A percentile compares a stretch with the other conserved stretches of the same genome.
phyloP scores from a whole-genome alignment of 805 yeast genomes.

The Candida namnaoensis region DNA sequence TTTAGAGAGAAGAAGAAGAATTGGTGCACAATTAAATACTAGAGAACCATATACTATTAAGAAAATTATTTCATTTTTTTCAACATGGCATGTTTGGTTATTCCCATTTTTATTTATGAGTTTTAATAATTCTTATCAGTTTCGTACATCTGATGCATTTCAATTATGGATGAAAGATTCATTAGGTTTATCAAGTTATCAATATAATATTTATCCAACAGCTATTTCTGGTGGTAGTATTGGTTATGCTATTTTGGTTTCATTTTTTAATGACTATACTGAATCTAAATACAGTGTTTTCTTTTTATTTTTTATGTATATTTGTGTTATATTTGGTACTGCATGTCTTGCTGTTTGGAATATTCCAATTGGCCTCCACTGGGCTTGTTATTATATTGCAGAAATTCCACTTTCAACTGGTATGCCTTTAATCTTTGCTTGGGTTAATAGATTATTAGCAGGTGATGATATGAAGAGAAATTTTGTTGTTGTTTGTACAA shows the following conservation, averaged over 20 bases:
- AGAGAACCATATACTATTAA: constrained; percentile 27
- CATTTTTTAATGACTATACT: constrained; percentile 25
- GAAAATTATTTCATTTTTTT: constrained; percentile 28
- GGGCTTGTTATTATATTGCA: constrained; percentile 35
- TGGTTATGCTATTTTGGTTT: constrained; percentile 21
- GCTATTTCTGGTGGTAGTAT: constrained; percentile 26
- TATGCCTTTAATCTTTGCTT: constrained; percentile 42
- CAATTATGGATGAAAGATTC: constrained; percentile 29
- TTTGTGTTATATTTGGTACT: constrained; percentile 31
- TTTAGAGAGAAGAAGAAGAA: constrained; percentile 29
- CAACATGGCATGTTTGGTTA: constrained; percentile 36
- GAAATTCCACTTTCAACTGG: constrained; percentile 42
- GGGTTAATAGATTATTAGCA: constrained; percentile 38
- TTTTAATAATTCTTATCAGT: constrained; percentile 1
- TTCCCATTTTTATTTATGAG: constrained; percentile 20
- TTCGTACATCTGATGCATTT: not conserved
- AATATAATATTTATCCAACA: constrained; percentile 31
- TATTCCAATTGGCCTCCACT: constrained; percentile 35
- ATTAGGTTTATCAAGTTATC: constrained; percentile 18
- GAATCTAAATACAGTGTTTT: constrained; percentile 26
- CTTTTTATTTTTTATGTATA: constrained; percentile 27
- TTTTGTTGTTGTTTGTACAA: not conserved
- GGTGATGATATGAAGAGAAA: constrained; percentile 22
- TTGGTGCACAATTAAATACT: constrained; percentile 30
- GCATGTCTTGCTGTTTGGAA: constrained; percentile 35